A percentile compares a stretch with the other conserved stretches of the same genome.
Evolutionary conservation across 495 filamentous ascomycete genomes (phyloP).

Genomic region (Echria macrotheca): DNA sequence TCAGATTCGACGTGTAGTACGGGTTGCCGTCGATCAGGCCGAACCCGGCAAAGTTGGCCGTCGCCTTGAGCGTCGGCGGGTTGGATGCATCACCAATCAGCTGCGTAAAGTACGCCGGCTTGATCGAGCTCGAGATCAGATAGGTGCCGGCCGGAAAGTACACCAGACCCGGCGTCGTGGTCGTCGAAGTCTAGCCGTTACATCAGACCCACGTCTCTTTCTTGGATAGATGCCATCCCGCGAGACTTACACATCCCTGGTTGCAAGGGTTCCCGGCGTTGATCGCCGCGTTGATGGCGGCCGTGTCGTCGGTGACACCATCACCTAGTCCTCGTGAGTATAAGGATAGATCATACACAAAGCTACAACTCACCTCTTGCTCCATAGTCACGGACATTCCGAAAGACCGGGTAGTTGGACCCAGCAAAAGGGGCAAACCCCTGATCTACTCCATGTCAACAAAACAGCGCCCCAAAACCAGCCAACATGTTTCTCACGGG

Average conservation of each 20-base stretch:
- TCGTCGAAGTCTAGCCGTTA: slow-evolving; percentile 50
- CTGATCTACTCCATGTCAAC: slow-evolving; percentile 29
- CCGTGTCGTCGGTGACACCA: slow-evolving; percentile 69
- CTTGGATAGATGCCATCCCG: background rate
- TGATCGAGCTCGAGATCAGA: slow-evolving; percentile 57
- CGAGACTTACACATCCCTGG: slow-evolving; percentile 53
- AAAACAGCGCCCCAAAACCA: background rate
- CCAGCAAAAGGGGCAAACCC: slow-evolving; percentile 43
- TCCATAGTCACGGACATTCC: slow-evolving; percentile 57
- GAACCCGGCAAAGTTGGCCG: slow-evolving; percentile 55
- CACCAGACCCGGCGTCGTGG: slow-evolving; percentile 67
- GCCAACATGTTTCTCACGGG: slow-evolving; percentile 25
- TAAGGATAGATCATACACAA: background rate
- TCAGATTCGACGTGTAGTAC: slow-evolving; percentile 50
- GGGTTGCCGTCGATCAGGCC: slow-evolving; percentile 66
- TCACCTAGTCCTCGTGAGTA: slow-evolving; percentile 23
- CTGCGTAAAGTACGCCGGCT: slow-evolving; percentile 61
- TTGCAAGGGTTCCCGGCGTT: slow-evolving; percentile 71
- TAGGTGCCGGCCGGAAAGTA: slow-evolving; percentile 81
- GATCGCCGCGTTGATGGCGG: slow-evolving; percentile 78
- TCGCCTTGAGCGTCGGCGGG: slow-evolving; percentile 54
- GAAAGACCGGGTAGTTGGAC: slow-evolving; percentile 47
- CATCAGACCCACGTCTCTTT: background rate
- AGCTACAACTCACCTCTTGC: slow-evolving; percentile 44
- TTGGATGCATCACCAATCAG: slow-evolving; percentile 43